Evolutionary conservation across 345 rosid genomes (phyloP).

Genomic region (Salix koriyanagi): DNA sequence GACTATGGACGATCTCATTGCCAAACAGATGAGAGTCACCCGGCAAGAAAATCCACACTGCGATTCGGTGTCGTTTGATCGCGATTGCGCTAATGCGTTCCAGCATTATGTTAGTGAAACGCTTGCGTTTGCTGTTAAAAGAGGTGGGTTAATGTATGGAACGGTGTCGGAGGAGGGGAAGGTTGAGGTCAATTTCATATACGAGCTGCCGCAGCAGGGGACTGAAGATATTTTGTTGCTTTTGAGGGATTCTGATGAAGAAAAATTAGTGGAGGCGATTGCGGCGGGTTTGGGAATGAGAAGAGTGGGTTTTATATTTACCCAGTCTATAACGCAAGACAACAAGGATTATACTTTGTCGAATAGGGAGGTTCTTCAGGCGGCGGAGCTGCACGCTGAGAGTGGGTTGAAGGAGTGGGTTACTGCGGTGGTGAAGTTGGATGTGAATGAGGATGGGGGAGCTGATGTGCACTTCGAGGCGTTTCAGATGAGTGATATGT

Average conservation of each 20-base stretch:
- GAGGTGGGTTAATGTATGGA: slow-evolving; percentile 94
- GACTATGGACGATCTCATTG: slow-evolving; percentile 92
- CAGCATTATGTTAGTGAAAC: slow-evolving; percentile 71
- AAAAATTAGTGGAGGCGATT: slow-evolving; percentile 69
- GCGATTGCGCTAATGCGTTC: slow-evolving; percentile 71
- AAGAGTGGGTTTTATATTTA: slow-evolving; percentile 78
- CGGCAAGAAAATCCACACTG: slow-evolving; percentile 85
- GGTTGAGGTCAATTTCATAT: slow-evolving; percentile 80
- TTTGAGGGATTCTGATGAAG: slow-evolving; percentile 62
- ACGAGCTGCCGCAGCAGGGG: slow-evolving; percentile 91
- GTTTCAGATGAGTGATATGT: slow-evolving; percentile 94
- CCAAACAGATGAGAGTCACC: slow-evolving; percentile 75
- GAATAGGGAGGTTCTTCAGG: slow-evolving; percentile 64
- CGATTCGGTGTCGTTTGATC: slow-evolving; percentile 79
- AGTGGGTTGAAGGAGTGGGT: slow-evolving; percentile 89
- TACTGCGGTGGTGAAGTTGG: slow-evolving; percentile 80
- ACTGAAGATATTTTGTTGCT: slow-evolving; percentile 52
- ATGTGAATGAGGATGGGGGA: slow-evolving; percentile 76
- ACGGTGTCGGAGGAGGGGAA: slow-evolving; percentile 66
- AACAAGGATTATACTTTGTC: slow-evolving; percentile 78
- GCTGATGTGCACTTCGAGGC: slow-evolving; percentile 94
- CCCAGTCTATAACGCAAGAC: slow-evolving; percentile 61
- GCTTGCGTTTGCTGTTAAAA: slow-evolving; percentile 72
- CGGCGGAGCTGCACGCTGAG: slow-evolving; percentile 70
- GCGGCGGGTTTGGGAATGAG: slow-evolving; percentile 81